These are phyloP conservation scores for Actinomucor elegans DNA, from an alignment of 371 early-diverging fungal species.

Conservation along the genomic window DNA sequence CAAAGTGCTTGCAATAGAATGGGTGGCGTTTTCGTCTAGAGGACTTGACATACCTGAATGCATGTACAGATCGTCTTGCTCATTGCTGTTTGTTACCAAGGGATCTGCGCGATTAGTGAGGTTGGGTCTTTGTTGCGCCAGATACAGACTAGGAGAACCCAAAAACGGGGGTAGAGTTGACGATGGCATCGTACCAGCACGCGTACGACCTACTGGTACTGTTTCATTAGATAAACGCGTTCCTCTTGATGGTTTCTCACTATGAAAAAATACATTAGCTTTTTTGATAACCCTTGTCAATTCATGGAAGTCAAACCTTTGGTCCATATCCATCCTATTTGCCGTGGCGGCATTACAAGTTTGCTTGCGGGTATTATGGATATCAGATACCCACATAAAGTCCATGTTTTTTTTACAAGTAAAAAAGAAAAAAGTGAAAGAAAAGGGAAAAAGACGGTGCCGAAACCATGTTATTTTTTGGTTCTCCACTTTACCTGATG, in stretches of 20 bases:
- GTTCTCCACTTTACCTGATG: too few species aligned
- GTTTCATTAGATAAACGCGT: neutral
- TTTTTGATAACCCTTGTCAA: too few species aligned
- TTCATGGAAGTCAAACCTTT: too few species aligned
- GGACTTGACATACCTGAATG: constrained; percentile 16
- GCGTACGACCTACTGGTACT: constrained; percentile 22
- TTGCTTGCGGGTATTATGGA: constrained; percentile 23
- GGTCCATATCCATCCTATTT: too few species aligned
- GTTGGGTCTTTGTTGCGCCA: constrained; percentile 16
- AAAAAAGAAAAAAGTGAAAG: constrained; percentile 1
- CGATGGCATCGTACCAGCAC: constrained; percentile 49
- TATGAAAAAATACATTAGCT: too few species aligned
- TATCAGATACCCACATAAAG: constrained; percentile 24
- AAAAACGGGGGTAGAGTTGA: constrained; percentile 8
- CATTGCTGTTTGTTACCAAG: neutral
- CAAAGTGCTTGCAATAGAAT: constrained; percentile 43
- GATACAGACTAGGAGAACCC: neutral
- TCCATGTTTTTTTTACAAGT: constrained; percentile 13
- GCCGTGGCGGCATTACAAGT: too few species aligned
- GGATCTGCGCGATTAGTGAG: neutral
- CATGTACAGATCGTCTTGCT: neutral
- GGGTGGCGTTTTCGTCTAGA: constrained; percentile 24
- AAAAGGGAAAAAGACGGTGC: constrained; percentile 1
- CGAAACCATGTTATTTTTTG: too few species aligned
- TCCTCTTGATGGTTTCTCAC: neutral